Percentiles rank a stretch among this genome's conserved stretches.
phyloP scores from a whole-genome alignment of 106 monocot species.

The Cymbidium sinense region DNA sequence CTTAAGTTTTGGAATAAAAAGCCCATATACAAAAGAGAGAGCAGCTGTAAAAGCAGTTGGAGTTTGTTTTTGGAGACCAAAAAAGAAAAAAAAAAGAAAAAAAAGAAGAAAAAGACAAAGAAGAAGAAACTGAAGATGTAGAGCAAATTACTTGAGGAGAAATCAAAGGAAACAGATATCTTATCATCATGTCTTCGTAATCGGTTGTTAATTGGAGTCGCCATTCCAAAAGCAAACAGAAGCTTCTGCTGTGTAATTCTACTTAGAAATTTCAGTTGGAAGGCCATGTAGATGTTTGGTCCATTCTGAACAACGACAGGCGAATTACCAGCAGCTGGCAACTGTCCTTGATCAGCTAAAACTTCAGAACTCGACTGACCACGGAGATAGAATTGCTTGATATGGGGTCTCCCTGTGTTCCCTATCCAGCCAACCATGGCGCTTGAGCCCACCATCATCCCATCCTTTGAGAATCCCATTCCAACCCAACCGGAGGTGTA shows the following conservation, averaged over 20 bases:
- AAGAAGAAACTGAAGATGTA: too few species aligned
- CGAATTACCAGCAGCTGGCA: slow-evolving; percentile 17
- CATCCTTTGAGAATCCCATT: slow-evolving; percentile 81
- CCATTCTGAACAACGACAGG: slow-evolving; percentile 35
- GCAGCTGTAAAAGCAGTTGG: too few species aligned
- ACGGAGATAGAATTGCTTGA: slow-evolving; percentile 50
- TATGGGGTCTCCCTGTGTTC: slow-evolving; percentile 42
- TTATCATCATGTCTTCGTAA: slow-evolving; percentile 50
- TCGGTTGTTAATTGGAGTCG: slow-evolving; percentile 48
- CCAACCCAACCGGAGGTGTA: slow-evolving; percentile 85
- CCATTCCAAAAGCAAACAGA: slow-evolving; percentile 51
- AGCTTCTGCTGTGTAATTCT: slow-evolving; percentile 39
- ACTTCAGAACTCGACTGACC: slow-evolving; percentile 56
- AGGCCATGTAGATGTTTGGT: slow-evolving; percentile 68
- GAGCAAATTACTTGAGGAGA: slow-evolving; percentile 44
- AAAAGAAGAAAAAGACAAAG: too few species aligned
- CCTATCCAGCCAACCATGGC: slow-evolving; percentile 93
- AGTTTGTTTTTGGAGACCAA: too few species aligned
- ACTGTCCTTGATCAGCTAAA: slow-evolving; percentile 39
- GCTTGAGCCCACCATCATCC: slow-evolving; percentile 85
- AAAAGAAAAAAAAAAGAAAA: too few species aligned
- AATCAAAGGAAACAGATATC: slow-evolving; percentile 64
- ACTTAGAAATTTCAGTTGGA: slow-evolving; percentile 46
- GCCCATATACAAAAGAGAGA: too few species aligned
- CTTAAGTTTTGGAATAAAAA: too few species aligned